Conservation (phyloP, 208 protist genomes). For the Trypanosoma cruzi region DNA sequence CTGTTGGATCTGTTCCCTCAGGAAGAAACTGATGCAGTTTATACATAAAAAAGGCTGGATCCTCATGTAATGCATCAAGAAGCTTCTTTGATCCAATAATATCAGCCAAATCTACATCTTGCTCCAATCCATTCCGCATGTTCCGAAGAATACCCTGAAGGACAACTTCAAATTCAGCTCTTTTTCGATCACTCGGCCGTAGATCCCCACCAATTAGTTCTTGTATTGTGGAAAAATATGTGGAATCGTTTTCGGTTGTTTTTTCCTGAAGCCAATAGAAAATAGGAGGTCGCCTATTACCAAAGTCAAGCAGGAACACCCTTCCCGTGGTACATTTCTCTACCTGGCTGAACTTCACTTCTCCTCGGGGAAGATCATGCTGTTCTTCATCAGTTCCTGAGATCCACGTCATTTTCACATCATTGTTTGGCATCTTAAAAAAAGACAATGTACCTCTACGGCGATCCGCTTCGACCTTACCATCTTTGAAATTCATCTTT, state of each 20-base stretch:
- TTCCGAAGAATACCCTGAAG: conserved; percentile 62
- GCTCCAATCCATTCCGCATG: background rate
- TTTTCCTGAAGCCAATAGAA: conserved; percentile 92
- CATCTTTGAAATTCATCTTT: conserved; percentile 65
- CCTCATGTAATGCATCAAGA: conserved; percentile 47
- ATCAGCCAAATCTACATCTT: conserved; percentile 35
- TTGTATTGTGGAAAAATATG: conserved; percentile 52
- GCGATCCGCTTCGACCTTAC: conserved; percentile 55
- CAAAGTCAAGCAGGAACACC: conserved; percentile 68
- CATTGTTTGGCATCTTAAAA: conserved; percentile 25
- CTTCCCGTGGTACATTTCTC: conserved; percentile 76
- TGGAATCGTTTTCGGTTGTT: conserved; percentile 60
- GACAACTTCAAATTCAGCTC: conserved; percentile 36
- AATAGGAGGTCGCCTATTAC: conserved; percentile 23
- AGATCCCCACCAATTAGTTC: conserved; percentile 32
- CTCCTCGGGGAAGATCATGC: conserved; percentile 27
- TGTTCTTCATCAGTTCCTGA: conserved; percentile 24
- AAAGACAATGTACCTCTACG: conserved; percentile 62
- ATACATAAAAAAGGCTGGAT: conserved; percentile 59
- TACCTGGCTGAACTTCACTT: conserved; percentile 42
- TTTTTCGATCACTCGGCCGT: background rate
- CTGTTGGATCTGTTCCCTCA: conserved; percentile 29
- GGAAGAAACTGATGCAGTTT: conserved; percentile 50
- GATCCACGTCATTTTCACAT: conserved; percentile 58
- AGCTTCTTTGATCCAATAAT: conserved; percentile 55